Evolutionary conservation across 108 stramenopile genomes (phyloP).

Genomic region (Nitzschia sp.): DNA sequence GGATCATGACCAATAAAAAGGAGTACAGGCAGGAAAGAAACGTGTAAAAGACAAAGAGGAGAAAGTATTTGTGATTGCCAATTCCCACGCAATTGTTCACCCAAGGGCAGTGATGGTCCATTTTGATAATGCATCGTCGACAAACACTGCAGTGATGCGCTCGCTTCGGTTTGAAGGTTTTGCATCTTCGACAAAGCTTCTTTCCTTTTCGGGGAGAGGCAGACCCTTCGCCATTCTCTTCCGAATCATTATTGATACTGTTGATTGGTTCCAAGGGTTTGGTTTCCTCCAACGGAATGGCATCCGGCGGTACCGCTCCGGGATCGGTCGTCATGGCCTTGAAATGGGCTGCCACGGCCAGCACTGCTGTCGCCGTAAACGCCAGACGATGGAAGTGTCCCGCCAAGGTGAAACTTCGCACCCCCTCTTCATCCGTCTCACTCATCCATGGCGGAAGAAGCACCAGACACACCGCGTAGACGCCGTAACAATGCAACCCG

Average conservation of each 20-base stretch:
- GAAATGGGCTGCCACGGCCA: conserved; percentile 75
- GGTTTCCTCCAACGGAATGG: conserved; percentile 47
- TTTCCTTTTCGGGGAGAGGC: conserved; percentile 37
- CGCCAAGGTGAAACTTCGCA: conserved; percentile 41
- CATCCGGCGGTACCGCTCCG: conserved; percentile 87
- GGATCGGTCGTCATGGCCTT: conserved; percentile 94
- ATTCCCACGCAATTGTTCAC: conserved; percentile 99
- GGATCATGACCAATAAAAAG: conserved; percentile 60
- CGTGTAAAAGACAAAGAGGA: conserved; percentile 97
- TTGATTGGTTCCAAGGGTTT: conserved; percentile 3
- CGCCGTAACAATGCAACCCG: conserved; percentile 60
- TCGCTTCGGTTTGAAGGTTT: conserved; percentile 85
- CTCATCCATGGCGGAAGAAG: conserved; percentile 86
- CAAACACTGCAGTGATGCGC: conserved; percentile 81
- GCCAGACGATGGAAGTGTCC: conserved; percentile 59
- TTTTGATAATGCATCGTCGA: conserved; percentile 88
- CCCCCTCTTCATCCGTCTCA: conserved; percentile 53
- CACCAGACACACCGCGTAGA: conserved; percentile 66
- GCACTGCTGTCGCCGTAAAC: conserved; percentile 55
- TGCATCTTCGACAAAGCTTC: conserved; percentile 80
- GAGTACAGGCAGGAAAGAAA: conserved; percentile 87
- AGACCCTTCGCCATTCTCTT: conserved; percentile 4
- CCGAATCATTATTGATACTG: not conserved
- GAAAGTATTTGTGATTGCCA: conserved; percentile 99
- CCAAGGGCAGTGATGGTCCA: conserved; percentile 95